Base-by-base conservation (phyloP, 768 basidiomycete species). In the Filobasidium wieringae region DNA sequence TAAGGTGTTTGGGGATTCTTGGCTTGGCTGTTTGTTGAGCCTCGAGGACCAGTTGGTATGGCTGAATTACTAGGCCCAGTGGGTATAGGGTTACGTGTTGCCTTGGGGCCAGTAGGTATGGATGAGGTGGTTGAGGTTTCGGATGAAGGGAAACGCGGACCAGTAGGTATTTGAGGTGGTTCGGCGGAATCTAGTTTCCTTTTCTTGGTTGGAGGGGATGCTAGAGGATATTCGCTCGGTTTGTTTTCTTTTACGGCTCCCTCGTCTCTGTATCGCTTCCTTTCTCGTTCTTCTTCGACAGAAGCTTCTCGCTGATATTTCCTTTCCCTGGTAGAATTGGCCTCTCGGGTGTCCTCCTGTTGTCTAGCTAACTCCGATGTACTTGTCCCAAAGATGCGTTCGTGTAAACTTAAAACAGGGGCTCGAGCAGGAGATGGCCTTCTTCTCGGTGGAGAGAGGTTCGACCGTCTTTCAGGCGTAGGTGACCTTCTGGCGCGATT, bases 41-140 rank as follows among this genome's bases (percentile, higher is more conserved):
- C 8, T 43, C 52, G 31, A 54, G 47, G 27, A 7, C 47, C 47
- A 27, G 17, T 49, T 12, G 19, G 2, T 12, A 22, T 31, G 15
- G 47, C 14, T 49, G 17, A 2, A 15, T 15, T 5, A 26, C 47
- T 29, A 15, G 27, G 27, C 27, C 24, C 22, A 2, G 47, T 24
- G 27, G 47, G 15, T n/a, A 12, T 31, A 7, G 47, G 4, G n/a
- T 27, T 27, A 31, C 12, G 27, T 49, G 12, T 26, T 27, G 15
- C 5, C n/a, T 15, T 55, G 22, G 66, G 66, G 60, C 62, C 62
- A 17, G 62, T 55, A 26, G 64, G 66, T 19, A 62, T 59, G 27
- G 53, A 29, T 45, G 27, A 4, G 40, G 33, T 7, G 15, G 51
- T 9, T 52, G 22, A 47, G 43, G 8, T 45, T 55, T n/a, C n/a